These are phyloP conservation scores for Fusarium subtropicale DNA, from an alignment of 2,329 filamentous ascomycete genomes.

Conservation along the genomic window DNA sequence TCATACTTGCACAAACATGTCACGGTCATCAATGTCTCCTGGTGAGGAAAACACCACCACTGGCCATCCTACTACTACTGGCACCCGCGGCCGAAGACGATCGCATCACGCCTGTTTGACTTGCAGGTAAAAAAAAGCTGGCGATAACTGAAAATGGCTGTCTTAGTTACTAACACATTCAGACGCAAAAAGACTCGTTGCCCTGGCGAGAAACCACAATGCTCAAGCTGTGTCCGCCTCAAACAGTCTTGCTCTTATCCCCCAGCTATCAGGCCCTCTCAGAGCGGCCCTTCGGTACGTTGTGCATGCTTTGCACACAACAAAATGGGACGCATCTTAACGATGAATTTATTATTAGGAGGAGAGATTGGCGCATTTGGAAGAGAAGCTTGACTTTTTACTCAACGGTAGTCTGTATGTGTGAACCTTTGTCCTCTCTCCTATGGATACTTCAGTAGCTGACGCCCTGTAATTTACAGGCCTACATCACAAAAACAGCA, in stretches of 20 bases:
- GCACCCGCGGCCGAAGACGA: constrained; percentile 51
- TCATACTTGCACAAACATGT: constrained; percentile 10
- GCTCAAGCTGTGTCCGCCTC: constrained; percentile 62
- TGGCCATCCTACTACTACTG: constrained; percentile 27
- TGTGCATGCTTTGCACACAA: constrained; percentile 14
- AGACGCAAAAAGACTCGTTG: constrained; percentile 64
- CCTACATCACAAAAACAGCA: constrained; percentile 33
- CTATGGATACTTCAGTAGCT: constrained; percentile 38
- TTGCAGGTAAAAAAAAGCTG: constrained; percentile 55
- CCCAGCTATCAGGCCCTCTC: constrained; percentile 52
- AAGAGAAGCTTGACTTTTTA: constrained; percentile 64
- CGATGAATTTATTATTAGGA: constrained; percentile 52
- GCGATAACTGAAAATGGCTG: too few relatives aligned
- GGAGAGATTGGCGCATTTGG: constrained; percentile 62
- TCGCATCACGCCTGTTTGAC: constrained; percentile 60
- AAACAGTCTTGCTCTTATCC: constrained; percentile 62
- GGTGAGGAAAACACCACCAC: constrained; percentile 46
- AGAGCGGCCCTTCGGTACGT: constrained; percentile 59
- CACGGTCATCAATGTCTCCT: constrained; percentile 48
- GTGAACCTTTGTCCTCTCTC: constrained; percentile 9
- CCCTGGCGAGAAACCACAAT: constrained; percentile 63
- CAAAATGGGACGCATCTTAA: constrained; percentile 30
- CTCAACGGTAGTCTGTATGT: constrained; percentile 56
- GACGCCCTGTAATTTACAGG: constrained; percentile 39
- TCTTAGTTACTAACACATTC: not conserved